Base-by-base conservation (phyloP, 805 yeast genomes). In the Diddensiella santjacobensis region DNA sequence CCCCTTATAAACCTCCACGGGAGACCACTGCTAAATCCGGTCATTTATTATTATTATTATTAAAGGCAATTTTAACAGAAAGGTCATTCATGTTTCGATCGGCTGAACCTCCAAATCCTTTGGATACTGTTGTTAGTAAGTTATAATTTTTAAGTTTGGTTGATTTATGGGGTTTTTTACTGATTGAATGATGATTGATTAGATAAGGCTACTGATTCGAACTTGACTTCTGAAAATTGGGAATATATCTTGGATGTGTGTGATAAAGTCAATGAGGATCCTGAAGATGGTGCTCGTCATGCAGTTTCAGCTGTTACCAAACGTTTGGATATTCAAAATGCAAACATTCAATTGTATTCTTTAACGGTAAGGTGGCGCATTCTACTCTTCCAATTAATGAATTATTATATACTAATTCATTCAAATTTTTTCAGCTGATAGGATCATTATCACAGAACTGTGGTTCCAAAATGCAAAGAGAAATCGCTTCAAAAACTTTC, bases 391-490 rank as follows among this genome's bases (percentile, higher is more conserved):
- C 31, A 10, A 26, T 26, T 8, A 10, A 13, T 26, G 31, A 10
- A 13, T 26, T 13, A 10, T 26, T 26, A 8, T 13, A 26, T 8
- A 26, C 11, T 10, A 13, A 13, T 13, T 26, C 8, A 26, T 26
- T 26, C n/a, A n/a, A n/a, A n/a, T n/a, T n/a, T n/a, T 26, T 13
- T 8, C 8, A 35, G 38, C 60, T 71, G 39, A 58, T 82, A 18
- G 74, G 76, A 23, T 78, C 88, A 3, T 58, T 85, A 23, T 87
- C 88, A 2, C 88, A 84, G 61, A 85, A 84, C 63, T 84, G 91
- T 64, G 90, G 90, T 2, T 78, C 87, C 10, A 73, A 80, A 61
- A 74, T 80, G 69, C 79, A 78, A 56, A 81, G 73, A 40, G 80
- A 78, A 55, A 75, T 85, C 31, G 80, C 86, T 17, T 73, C 84